A percentile compares a stretch with the other conserved stretches of the same genome.
Conservation (phyloP, 345 rosid species). For the Eucalyptus erythrocorys region DNA sequence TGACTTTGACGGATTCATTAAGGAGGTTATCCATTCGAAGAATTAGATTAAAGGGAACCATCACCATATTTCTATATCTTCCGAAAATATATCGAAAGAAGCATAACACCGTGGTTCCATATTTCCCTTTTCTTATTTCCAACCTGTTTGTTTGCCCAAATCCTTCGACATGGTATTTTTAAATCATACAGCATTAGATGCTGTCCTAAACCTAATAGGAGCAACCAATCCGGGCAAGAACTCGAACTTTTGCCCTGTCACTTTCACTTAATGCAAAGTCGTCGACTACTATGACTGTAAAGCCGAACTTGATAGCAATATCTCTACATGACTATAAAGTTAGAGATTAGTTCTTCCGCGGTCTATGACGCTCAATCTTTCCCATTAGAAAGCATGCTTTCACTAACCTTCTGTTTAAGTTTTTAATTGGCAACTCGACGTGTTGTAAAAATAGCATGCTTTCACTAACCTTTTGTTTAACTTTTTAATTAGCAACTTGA, state of each 20-base stretch:
- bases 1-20: neutral
- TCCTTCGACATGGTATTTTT: too few relatives aligned
- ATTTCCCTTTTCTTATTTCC: neutral
- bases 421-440: neutral
- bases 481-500: neutral
- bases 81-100: neutral
- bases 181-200: too few relatives aligned
- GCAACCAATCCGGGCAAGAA: too few relatives aligned
- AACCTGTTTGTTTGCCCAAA: neutral
- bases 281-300: too few relatives aligned
- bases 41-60: neutral
- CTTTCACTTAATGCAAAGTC: too few relatives aligned
- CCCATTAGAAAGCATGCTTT: neutral
- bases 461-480: neutral
- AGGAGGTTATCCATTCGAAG: neutral
- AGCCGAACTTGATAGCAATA: neutral
- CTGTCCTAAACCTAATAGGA: too few relatives aligned
- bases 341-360: neutral
- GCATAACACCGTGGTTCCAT: neutral
- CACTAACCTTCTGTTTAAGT: neutral
- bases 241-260: too few relatives aligned
- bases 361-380: neutral
- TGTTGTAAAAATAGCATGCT: neutral
- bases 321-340: neutral
- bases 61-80: neutral